Percentiles rank a stretch among this genome's conserved stretches.
Evolutionary conservation across 768 basidiomycete species (phyloP).

Genomic region (Artomyces pyxidatus): DNA sequence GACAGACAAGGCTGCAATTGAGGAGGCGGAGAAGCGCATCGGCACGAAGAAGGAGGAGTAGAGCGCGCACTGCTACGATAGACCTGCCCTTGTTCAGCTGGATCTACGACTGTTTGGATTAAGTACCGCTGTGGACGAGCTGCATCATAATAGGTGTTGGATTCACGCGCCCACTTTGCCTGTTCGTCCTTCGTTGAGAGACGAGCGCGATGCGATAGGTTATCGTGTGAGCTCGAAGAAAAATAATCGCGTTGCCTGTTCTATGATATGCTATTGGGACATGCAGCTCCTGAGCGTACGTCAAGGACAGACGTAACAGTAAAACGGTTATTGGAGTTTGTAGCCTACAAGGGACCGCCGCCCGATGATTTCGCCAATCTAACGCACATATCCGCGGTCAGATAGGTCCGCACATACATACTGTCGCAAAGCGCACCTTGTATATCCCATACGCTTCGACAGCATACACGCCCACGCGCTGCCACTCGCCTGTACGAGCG

Average conservation of each 20-base stretch:
- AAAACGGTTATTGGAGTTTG: conserved; percentile 25
- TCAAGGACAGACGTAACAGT: not conserved
- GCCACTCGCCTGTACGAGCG: conserved; percentile 55
- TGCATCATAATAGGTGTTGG: not conserved
- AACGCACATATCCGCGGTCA: not conserved
- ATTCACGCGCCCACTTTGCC: not conserved
- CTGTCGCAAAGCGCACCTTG: conserved; percentile 43
- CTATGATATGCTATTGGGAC: too few species aligned
- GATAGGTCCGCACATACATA: not conserved
- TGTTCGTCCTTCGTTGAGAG: too few species aligned
- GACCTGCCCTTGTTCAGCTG: not conserved
- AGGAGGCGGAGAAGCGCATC: conserved; percentile 82
- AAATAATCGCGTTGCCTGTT: too few species aligned
- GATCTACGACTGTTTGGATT: not conserved
- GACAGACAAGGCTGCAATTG: conserved; percentile 80
- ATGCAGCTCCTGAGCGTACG: not conserved
- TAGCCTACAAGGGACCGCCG: conserved; percentile 77
- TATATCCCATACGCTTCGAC: conserved; percentile 87
- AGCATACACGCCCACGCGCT: conserved; percentile 63
- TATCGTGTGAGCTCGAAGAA: not conserved
- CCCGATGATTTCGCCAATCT: conserved; percentile 87
- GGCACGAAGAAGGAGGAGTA: conserved; percentile 65
- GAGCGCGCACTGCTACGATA: too few species aligned
- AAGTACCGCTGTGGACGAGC: not conserved
- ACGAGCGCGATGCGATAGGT: not conserved